Evolutionary conservation across 805 yeast species (phyloP).

Genomic region (Ogataea zsoltii): DNA sequence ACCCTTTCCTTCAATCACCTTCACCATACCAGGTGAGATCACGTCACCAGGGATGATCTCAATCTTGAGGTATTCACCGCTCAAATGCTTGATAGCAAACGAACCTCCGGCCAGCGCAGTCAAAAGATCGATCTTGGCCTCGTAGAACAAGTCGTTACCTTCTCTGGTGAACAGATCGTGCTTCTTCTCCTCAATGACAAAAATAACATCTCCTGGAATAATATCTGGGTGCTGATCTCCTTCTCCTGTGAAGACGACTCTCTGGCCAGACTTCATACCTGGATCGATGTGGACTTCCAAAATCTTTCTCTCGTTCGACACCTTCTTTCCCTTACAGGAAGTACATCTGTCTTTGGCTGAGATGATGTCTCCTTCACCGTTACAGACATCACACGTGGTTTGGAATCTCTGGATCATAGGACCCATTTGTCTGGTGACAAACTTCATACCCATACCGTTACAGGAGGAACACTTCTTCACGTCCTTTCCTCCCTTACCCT

Average conservation of each 20-base stretch:
- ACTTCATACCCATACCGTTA: constrained; percentile 88
- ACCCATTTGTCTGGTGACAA: constrained; percentile 97
- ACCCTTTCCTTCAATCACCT: constrained; percentile 90
- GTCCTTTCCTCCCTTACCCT: constrained; percentile 95
- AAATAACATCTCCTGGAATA: constrained; percentile 95
- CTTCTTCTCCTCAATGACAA: constrained; percentile 87
- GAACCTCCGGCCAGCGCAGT: constrained; percentile 98
- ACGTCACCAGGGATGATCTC: constrained; percentile 89
- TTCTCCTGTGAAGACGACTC: constrained; percentile 88
- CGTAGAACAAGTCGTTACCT: constrained; percentile 83
- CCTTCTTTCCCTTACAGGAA: constrained; percentile 85
- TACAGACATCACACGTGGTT: constrained; percentile 87
- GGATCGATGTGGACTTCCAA: constrained; percentile 93
- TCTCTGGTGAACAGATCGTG: constrained; percentile 82
- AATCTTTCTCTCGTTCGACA: constrained; percentile 83
- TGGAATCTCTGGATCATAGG: constrained; percentile 99
- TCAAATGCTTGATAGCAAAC: constrained; percentile 81
- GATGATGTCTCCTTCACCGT: constrained; percentile 88
- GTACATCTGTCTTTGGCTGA: constrained; percentile 87
- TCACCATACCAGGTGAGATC: constrained; percentile 77
- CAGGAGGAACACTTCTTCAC: constrained; percentile 86
- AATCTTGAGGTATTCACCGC: constrained; percentile 88
- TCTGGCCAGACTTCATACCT: constrained; percentile 96
- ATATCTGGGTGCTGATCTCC: constrained; percentile 97
- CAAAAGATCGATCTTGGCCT: constrained; percentile 84